Evolutionary conservation across 768 basidiomycete species (phyloP).

Genomic region (Termitomyces sp.): DNA sequence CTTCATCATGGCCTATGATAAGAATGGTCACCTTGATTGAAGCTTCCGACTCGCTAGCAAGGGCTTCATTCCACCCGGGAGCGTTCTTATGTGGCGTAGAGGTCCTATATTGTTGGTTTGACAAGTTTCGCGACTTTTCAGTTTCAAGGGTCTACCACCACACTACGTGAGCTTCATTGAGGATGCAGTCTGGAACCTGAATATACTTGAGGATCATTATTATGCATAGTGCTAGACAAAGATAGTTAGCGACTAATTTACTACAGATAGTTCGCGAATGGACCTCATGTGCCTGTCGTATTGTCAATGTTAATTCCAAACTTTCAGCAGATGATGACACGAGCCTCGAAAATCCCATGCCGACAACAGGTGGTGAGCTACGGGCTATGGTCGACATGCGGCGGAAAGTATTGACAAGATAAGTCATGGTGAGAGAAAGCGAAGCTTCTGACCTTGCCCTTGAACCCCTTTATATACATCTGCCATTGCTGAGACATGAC

Average conservation of each 20-base stretch:
- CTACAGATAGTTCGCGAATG: not conserved
- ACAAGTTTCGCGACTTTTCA: conserved; percentile 49
- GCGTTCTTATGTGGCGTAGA: conserved; percentile 47
- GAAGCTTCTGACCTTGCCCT: not conserved
- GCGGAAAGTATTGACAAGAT: conserved; percentile 4
- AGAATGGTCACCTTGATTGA: conserved; percentile 43
- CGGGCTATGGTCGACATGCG: not conserved
- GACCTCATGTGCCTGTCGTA: conserved; percentile 20
- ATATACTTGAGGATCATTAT: conserved; percentile 49
- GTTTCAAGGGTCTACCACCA: conserved; percentile 41
- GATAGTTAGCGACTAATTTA: conserved; percentile 8
- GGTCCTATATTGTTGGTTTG: conserved; percentile 35
- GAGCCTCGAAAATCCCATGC: not conserved
- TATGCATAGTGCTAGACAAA: conserved; percentile 45
- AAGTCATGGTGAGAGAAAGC: conserved; percentile 8
- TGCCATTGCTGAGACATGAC: conserved; percentile 14
- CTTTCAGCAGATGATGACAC: not conserved
- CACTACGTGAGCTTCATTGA: not conserved
- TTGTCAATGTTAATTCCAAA: not conserved
- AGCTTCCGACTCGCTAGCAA: conserved; percentile 63
- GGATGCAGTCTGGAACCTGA: not conserved
- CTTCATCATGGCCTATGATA: not conserved
- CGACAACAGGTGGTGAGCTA: not conserved
- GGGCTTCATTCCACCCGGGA: conserved; percentile 68
- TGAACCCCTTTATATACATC: conserved; percentile 6